A percentile compares a stretch with the other conserved stretches of the same genome.
These are phyloP conservation scores for Monsonia emarginata DNA, from an alignment of 441 rosid genomes.

Conservation along the genomic window DNA sequence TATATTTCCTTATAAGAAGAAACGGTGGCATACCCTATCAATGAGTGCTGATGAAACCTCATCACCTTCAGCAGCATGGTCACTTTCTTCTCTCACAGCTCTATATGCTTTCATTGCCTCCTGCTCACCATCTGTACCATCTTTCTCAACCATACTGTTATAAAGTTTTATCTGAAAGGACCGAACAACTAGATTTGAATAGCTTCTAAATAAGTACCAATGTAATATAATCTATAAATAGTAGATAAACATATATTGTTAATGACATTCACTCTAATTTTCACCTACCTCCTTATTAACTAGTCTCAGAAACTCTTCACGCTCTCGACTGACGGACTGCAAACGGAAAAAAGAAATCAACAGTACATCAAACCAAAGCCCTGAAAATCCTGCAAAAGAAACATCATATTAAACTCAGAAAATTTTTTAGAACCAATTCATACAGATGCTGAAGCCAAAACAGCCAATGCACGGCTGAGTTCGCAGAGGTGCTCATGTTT, in stretches of 20 bases:
- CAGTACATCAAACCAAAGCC: constrained; percentile 8
- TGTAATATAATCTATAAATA: no score
- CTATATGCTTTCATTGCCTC: constrained; percentile 58
- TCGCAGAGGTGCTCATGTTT: constrained; percentile 71
- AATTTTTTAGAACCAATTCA: constrained; percentile 21
- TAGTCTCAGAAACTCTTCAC: constrained; percentile 72
- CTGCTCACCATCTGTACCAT: constrained; percentile 48
- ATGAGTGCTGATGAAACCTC: constrained; percentile 69
- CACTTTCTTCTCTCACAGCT: constrained; percentile 59
- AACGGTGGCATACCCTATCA: constrained; percentile 39
- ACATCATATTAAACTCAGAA: constrained; percentile 3
- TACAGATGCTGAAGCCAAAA: constrained; percentile 89
- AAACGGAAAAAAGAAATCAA: constrained; percentile 15
- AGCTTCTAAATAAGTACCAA: not conserved
- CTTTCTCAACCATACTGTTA: constrained; percentile 60
- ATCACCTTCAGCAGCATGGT: constrained; percentile 35
- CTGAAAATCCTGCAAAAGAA: not conserved
- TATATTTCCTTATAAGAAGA: not conserved
- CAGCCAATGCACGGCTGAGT: constrained; percentile 75
- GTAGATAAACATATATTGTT: not conserved
- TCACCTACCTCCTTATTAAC: constrained; percentile 74
- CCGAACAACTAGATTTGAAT: not conserved
- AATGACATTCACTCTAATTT: constrained; percentile 2
- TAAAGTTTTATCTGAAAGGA: constrained; percentile 58
- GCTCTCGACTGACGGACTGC: constrained; percentile 92